phyloP scores from a whole-genome alignment of 106 monocot species.

The Alisma plantagoaquatica region DNA sequence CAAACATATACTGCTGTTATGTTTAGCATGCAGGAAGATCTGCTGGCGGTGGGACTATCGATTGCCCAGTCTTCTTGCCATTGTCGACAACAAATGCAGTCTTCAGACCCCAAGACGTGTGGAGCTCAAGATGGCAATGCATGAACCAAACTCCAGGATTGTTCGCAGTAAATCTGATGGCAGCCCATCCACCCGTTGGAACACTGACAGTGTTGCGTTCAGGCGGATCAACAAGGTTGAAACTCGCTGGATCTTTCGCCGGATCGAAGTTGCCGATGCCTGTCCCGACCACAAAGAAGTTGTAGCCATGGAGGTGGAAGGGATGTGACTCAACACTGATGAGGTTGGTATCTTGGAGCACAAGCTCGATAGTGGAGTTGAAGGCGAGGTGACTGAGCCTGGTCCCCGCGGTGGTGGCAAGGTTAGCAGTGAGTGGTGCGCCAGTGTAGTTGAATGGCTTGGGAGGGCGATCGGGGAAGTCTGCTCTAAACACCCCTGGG shows the following conservation, averaged over 20 bases:
- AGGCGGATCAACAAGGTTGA: too few relatives aligned
- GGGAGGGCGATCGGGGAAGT: slow-evolving; percentile 34
- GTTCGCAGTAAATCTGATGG: too few relatives aligned
- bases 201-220: too few relatives aligned
- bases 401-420: background rate
- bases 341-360: slow-evolving; percentile 3
- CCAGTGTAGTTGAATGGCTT: slow-evolving; percentile 8
- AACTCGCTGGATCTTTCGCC: too few relatives aligned
- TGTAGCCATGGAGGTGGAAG: too few relatives aligned
- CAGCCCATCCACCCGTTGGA: too few relatives aligned
- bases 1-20: too few relatives aligned
- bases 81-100: slow-evolving; percentile 34
- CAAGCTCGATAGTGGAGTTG: background rate
- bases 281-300: too few relatives aligned
- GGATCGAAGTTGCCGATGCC: too few relatives aligned
- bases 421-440: background rate
- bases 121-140: slow-evolving; percentile 40
- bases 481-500: slow-evolving; percentile 31
- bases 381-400: background rate
- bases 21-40: slow-evolving; percentile 24
- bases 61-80: slow-evolving; percentile 16
- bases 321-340: too few relatives aligned
- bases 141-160: too few relatives aligned
- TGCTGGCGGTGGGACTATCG: slow-evolving; percentile 19
- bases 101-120: slow-evolving; percentile 29